Percentiles rank a stretch among this genome's conserved stretches.
These are phyloP conservation scores for Apiotrichum gamsii DNA, from an alignment of 1,284 basidiomycete genomes.

Conservation along the genomic window DNA sequence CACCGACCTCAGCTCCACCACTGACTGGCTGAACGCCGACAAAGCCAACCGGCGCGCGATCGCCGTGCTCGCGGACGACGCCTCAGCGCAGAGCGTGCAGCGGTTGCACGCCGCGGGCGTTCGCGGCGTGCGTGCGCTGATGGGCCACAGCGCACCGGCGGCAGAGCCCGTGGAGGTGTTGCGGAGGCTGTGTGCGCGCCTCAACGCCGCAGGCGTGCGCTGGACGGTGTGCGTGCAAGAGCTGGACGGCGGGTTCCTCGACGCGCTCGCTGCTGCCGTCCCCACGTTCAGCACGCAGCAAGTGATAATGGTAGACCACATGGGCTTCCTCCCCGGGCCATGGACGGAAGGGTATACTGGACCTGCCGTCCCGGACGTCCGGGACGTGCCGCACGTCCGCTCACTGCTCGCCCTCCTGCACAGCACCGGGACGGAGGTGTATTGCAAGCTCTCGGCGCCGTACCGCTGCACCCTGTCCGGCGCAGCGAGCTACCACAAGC, in stretches of 20 bases:
- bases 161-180: not conserved
- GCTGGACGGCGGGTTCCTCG: not conserved
- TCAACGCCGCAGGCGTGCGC: conserved; percentile 2
- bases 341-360: not conserved
- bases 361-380: not conserved
- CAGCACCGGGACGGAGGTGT: not conserved
- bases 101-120: conserved; percentile 2
- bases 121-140: conserved; percentile 4
- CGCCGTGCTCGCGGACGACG: not conserved
- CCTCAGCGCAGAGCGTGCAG: not conserved
- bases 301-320: conserved; percentile 9
- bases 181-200: not conserved
- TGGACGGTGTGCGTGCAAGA: conserved; percentile 11
- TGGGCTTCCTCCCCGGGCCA: conserved; percentile 9
- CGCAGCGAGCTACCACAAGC: not conserved
- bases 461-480: conserved; percentile 6
- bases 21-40: not conserved
- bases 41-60: not conserved
- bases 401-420: conserved; percentile 4
- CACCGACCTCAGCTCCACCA: not conserved
- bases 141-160: not conserved
- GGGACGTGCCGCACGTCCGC: not conserved
- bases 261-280: not conserved
- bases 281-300: not conserved
- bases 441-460: conserved; percentile 7